A percentile compares a stretch with the other conserved stretches of the same genome.
phyloP scores from a whole-genome alignment of 345 rosid genomes.

The Isatis tinctoria region DNA sequence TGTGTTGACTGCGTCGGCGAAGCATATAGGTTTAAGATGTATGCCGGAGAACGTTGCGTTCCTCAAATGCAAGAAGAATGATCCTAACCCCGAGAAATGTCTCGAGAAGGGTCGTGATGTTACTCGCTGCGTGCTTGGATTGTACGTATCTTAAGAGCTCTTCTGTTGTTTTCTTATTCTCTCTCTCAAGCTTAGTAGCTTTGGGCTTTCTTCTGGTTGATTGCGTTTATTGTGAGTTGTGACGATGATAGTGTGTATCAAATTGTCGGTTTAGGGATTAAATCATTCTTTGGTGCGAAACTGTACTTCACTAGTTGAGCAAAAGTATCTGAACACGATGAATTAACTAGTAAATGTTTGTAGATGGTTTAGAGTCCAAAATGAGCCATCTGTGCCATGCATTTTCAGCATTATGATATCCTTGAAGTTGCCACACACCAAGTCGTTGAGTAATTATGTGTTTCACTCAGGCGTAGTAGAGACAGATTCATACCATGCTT shows the following conservation, averaged over 20 bases:
- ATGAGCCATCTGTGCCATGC: not conserved
- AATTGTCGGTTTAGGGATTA: not conserved
- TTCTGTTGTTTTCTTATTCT: not conserved
- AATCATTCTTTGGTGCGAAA: not conserved
- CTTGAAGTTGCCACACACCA: not conserved
- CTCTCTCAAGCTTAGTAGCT: not conserved
- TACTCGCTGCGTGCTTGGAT: conserved; percentile 89
- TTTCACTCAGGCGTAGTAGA: not conserved
- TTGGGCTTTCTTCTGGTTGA: not conserved
- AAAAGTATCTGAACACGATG: not conserved
- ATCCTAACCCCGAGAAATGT: conserved; percentile 97
- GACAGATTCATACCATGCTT: not conserved
- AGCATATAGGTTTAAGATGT: conserved; percentile 73
- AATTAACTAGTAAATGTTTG: not conserved
- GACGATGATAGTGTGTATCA: not conserved
- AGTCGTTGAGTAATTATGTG: not conserved
- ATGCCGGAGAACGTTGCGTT: conserved; percentile 72
- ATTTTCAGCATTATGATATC: not conserved
- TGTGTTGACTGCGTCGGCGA: conserved; percentile 81
- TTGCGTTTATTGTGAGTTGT: not conserved
- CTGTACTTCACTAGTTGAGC: not conserved
- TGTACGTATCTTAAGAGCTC: conserved; percentile 45
- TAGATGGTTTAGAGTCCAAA: not conserved
- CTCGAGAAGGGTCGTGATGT: conserved; percentile 92
- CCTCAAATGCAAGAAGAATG: conserved; percentile 95